phyloP scores from a whole-genome alignment of 1,284 basidiomycete species.

The Xerocomus minutiporus region DNA sequence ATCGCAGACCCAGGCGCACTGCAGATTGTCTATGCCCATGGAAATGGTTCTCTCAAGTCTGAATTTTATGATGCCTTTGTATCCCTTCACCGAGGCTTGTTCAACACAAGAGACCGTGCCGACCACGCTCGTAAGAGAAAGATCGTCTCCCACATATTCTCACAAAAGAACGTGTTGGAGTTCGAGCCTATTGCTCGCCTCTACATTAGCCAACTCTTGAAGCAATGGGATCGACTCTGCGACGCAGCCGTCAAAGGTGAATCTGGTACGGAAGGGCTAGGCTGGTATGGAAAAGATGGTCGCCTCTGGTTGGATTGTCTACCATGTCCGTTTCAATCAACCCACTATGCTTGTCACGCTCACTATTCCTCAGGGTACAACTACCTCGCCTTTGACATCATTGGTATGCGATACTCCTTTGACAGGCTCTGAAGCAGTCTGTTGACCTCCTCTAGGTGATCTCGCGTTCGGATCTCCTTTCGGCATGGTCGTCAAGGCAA shows the following conservation, averaged over 20 bases:
- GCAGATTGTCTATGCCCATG: constrained; percentile 72
- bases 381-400: constrained; percentile 87
- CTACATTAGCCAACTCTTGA: constrained; percentile 59
- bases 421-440: neutral
- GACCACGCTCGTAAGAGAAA: constrained; percentile 89
- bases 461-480: constrained; percentile 85
- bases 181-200: constrained; percentile 73
- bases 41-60: constrained; percentile 74
- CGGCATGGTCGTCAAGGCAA: constrained; percentile 78
- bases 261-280: constrained; percentile 59
- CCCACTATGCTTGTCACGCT: neutral
- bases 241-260: constrained; percentile 50
- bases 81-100: constrained; percentile 69
- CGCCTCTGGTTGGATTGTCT: constrained; percentile 71
- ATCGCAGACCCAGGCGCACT: constrained; percentile 78
- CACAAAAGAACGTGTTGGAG: constrained; percentile 77
- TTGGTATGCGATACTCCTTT: constrained; percentile 37
- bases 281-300: constrained; percentile 58
- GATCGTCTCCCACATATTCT: constrained; percentile 84
- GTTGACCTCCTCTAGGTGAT: constrained; percentile 45
- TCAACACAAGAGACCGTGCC: constrained; percentile 78
- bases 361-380: constrained; percentile 50
- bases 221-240: constrained; percentile 80
- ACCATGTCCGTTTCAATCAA: constrained; percentile 49
- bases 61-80: constrained; percentile 80